Conservation (phyloP, 2,329 filamentous ascomycete genomes). For the Colletotrichum eremochloae region DNA sequence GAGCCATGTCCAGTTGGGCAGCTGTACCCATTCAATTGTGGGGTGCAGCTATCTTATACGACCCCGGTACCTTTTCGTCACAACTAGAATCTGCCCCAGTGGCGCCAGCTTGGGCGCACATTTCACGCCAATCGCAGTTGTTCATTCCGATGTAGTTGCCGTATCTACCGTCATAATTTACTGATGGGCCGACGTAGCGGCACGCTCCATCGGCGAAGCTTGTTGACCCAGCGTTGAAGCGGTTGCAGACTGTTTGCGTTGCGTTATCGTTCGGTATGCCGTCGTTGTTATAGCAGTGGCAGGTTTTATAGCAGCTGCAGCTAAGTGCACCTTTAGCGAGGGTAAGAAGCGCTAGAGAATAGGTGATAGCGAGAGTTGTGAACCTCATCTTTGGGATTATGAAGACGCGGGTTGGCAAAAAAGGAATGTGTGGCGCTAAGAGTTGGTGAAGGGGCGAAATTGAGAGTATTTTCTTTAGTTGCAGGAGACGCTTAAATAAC, state of each 20-base stretch:
- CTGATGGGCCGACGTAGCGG: background rate
- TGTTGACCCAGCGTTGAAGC: background rate
- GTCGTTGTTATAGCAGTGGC: conserved; percentile 9
- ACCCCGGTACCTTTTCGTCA: background rate
- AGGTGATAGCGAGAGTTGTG: background rate
- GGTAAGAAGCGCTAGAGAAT: background rate
- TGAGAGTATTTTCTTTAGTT: background rate
- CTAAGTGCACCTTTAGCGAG: background rate
- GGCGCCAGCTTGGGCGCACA: conserved; percentile 8
- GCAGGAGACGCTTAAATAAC: background rate
- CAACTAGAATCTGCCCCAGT: conserved; percentile 11
- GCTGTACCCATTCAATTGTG: background rate
- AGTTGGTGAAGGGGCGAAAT: background rate
- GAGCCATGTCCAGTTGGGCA: too few species aligned
- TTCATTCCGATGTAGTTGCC: background rate
- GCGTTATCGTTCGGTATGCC: conserved; percentile 11
- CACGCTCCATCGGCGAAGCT: background rate
- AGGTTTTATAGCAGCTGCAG: conserved; percentile 9
- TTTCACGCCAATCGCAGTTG: conserved; percentile 13
- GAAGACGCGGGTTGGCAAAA: background rate
- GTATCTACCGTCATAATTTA: too few species aligned
- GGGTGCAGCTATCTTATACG: too few species aligned
- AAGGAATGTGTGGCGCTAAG: background rate
- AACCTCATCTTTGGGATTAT: background rate
- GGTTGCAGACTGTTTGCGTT: conserved; percentile 13